A percentile compares a stretch with the other conserved stretches of the same genome.
These are phyloP conservation scores for Plasmodium adleri DNA, from an alignment of 169 alveolate genomes.

Conservation along the genomic window DNA sequence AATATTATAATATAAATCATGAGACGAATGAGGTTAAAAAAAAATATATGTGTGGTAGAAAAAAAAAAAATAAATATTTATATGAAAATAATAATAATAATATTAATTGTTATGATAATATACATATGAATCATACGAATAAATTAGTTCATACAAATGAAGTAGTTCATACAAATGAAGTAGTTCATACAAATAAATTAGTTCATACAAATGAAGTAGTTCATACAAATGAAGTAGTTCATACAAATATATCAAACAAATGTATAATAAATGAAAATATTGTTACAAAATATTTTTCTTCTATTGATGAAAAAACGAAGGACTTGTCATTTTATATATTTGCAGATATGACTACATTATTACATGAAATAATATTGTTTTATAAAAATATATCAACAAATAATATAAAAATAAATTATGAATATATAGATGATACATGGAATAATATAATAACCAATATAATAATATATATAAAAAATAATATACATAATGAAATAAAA, in stretches of 20 bases:
- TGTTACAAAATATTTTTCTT: too few relatives aligned
- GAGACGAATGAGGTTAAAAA: not conserved
- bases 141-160: not conserved
- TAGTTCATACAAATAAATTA: not conserved
- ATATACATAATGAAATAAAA: not conserved
- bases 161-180: not conserved
- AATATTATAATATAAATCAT: too few relatives aligned
- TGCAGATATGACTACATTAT: conserved; percentile 7
- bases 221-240: not conserved
- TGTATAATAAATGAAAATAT: too few relatives aligned
- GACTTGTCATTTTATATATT: too few relatives aligned
- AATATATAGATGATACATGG: not conserved
- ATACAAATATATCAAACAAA: too few relatives aligned
- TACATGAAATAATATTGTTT: conserved; percentile 9
- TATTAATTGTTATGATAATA: not conserved
- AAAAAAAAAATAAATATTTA: not conserved
- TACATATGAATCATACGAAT: not conserved
- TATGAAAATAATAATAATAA: not conserved
- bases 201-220: not conserved
- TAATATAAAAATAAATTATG: conserved; percentile 6
- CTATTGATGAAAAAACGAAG: too few relatives aligned
- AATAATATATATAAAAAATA: conserved; percentile 9
- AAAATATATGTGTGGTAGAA: not conserved
- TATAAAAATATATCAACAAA: not conserved
- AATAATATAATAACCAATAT: conserved; percentile 8